A percentile compares a stretch with the other conserved stretches of the same genome.
Evolutionary conservation across 768 basidiomycete species (phyloP).

Genomic region (Dioszegia aurantiaca): DNA sequence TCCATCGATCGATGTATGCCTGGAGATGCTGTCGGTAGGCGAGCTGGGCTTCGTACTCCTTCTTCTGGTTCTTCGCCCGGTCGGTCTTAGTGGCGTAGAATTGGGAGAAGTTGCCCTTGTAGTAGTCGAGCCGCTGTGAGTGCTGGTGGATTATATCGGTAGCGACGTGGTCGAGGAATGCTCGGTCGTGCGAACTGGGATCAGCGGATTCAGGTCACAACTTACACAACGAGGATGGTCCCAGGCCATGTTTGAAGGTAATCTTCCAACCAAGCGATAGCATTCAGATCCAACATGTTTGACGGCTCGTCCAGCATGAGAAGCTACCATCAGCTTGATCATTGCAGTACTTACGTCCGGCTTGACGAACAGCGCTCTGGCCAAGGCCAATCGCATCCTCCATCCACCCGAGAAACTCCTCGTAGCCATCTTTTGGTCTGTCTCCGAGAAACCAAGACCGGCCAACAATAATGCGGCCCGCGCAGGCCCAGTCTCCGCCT

Average conservation of each 20-base stretch:
- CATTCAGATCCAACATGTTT: slow-evolving; percentile 95
- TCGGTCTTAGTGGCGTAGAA: slow-evolving; percentile 99
- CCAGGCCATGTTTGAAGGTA: slow-evolving; percentile 87
- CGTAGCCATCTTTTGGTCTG: slow-evolving; percentile 78
- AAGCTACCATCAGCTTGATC: slow-evolving; percentile 56
- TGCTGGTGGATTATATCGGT: slow-evolving; percentile 97
- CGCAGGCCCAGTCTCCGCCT: slow-evolving; percentile 95
- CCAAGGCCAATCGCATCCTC: slow-evolving; percentile 94
- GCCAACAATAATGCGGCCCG: slow-evolving; percentile 84
- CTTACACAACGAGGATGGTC: slow-evolving; percentile 86
- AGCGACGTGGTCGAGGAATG: slow-evolving; percentile 93
- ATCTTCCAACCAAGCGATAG: slow-evolving; percentile 95
- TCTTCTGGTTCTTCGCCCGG: slow-evolving; percentile 77
- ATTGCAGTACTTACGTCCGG: slow-evolving; percentile 55
- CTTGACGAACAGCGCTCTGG: slow-evolving; percentile 93
- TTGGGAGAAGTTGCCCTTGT: slow-evolving; percentile 98
- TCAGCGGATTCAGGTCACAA: slow-evolving; percentile 19
- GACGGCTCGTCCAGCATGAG: slow-evolving; percentile 89
- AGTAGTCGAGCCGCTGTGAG: slow-evolving; percentile 87
- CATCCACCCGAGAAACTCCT: slow-evolving; percentile 93
- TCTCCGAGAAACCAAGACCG: slow-evolving; percentile 86
- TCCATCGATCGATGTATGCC: slow-evolving; percentile 97
- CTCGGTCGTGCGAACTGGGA: slow-evolving; percentile 79
- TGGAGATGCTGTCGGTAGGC: slow-evolving; percentile 92
- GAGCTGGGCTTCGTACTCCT: slow-evolving; percentile 94